Percentiles rank a stretch among this genome's conserved stretches.
Conservation (phyloP, 306 rosid genomes). For the Pueraria montana region DNA sequence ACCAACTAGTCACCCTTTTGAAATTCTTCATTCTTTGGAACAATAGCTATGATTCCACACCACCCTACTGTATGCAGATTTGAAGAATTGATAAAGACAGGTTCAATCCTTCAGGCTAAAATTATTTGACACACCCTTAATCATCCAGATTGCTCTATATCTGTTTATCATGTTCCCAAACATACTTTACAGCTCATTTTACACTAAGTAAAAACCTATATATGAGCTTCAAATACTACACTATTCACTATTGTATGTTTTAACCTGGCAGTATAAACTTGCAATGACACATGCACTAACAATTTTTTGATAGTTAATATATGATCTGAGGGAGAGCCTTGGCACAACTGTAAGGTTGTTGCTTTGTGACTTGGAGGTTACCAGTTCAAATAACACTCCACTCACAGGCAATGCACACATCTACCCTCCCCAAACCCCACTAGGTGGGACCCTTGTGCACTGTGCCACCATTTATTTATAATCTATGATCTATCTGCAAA, state of each 20-base stretch:
- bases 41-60: neutral
- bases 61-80: constrained; percentile 24
- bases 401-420: neutral
- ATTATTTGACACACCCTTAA: neutral
- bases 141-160: constrained; percentile 8
- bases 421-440: neutral
- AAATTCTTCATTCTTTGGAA: constrained; percentile 27
- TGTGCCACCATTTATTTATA: neutral
- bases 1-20: constrained; percentile 9
- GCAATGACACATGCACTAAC: neutral
- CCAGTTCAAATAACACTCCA: neutral
- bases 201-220: neutral
- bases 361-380: neutral
- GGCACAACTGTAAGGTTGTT: neutral
- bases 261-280: neutral
- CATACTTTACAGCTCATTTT: constrained; percentile 6
- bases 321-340: neutral
- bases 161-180: constrained; percentile 12
- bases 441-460: neutral
- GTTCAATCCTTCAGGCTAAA: neutral
- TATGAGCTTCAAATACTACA: constrained; percentile 23
- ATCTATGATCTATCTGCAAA: constrained; percentile 18
- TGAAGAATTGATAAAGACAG: neutral
- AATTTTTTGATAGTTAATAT: neutral
- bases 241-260: neutral